A percentile compares a stretch with the other conserved stretches of the same genome.
phyloP scores from a whole-genome alignment of 768 basidiomycete species.

The Tylopilus rubrobrunneus region DNA sequence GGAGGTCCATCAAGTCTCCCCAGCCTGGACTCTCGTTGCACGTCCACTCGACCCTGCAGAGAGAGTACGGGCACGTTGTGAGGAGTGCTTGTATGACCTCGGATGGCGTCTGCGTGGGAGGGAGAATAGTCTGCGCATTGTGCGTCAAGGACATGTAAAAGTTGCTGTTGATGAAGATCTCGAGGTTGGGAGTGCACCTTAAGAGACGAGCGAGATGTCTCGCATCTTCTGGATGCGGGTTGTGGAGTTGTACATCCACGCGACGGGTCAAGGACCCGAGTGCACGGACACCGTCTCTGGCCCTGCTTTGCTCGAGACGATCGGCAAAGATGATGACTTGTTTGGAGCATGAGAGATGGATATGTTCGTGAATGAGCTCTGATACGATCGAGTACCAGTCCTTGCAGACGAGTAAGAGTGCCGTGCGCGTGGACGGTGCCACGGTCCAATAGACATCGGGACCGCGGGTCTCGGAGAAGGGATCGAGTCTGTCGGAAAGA shows the following conservation, averaged over 20 bases:
- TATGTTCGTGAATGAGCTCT: constrained; percentile 39
- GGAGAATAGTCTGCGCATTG: constrained; percentile 17
- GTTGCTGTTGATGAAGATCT: constrained; percentile 42
- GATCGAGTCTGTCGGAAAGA: constrained; percentile 35
- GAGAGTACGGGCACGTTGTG: constrained; percentile 29
- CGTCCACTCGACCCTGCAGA: constrained; percentile 44
- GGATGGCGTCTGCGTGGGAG: constrained; percentile 25
- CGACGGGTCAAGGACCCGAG: constrained; percentile 40
- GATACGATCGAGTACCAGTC: constrained; percentile 35
- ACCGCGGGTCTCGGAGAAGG: constrained; percentile 35
- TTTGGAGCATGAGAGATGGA: constrained; percentile 34
- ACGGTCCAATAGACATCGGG: constrained; percentile 31
- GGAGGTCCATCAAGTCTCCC: constrained; percentile 36
- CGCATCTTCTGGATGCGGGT: constrained; percentile 21
- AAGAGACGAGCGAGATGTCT: constrained; percentile 35
- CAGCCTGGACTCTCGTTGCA: constrained; percentile 42
- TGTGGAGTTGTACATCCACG: constrained; percentile 39
- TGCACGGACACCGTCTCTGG: constrained; percentile 16
- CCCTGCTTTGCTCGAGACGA: constrained; percentile 31
- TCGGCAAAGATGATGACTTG: constrained; percentile 34
- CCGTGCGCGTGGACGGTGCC: constrained; percentile 25
- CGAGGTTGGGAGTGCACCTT: constrained; percentile 40
- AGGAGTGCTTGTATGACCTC: constrained; percentile 35
- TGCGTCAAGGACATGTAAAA: constrained; percentile 24
- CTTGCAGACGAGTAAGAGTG: constrained; percentile 36